Evolutionary conservation across 768 basidiomycete species (phyloP), one percentile per base, ranked within the genome.

Genomic region (Tylopilus cervinicoccineus): DNA sequence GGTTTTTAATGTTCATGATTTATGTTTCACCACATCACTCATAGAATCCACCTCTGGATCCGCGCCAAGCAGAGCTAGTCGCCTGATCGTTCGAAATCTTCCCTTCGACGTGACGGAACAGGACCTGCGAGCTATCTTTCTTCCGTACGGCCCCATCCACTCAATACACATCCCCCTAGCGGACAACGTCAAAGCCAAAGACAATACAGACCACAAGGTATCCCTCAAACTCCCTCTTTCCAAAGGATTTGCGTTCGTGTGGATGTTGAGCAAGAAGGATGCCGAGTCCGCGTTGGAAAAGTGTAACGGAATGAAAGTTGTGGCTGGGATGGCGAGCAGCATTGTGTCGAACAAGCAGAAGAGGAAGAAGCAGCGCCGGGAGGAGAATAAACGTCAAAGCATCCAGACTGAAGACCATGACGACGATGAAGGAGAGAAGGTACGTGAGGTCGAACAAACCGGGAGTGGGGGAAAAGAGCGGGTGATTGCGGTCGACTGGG

Each of bases 401-500:
- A 50, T 68, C 45, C 68, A 64, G 55, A 59, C 59, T 48, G 50
- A 65, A 53, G 59, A 62, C 41, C 70, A 67, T 17, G 70, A 62
- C 41, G 70, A 67, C 17, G 70, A 73, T 51, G 64, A 68, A 29
- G 62, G 66, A 41, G 65, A 66, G 44, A 66, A 67, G 17, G 70
- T 61, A 13, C 72, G 71, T 41, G 64, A 64, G 53, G 49, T 67
- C 32, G 59, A 68, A 51, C 55, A 57, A 36, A 62, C 64, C 17
- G 64, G 67, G 51, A 70, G 69, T 56, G 64, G 60, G 34, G 65
- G 69, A 0, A 70, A 65, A 2, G 81, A 79, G 60, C 74, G 93
- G 44, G 71, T 81, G 14, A 88, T 95, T 32, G 92, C 93, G 7
- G 95, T 98, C 23, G 94, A 97, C 71, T 97, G 93, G 91, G 95